Evolutionary conservation across 2,329 filamentous ascomycete genomes (phyloP).

Genomic region (Arthrobotrys sphaeroides): DNA sequence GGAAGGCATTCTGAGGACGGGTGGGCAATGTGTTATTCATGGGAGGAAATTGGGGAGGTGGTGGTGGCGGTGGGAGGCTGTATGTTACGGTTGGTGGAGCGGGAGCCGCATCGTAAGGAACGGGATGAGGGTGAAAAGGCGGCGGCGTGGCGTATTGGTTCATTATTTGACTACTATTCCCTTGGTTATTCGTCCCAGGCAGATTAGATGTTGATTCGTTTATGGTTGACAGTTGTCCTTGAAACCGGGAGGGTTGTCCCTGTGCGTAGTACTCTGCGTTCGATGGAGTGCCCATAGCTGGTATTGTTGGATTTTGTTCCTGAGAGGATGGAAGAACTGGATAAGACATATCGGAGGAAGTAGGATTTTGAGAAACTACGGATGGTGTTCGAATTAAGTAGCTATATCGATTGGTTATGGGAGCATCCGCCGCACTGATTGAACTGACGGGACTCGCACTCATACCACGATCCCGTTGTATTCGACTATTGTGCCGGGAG

Average conservation of each 20-base stretch:
- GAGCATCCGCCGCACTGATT: slow-evolving; percentile 36
- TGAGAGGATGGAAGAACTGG: slow-evolving; percentile 21
- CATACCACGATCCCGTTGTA: slow-evolving; percentile 51
- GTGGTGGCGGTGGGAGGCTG: slow-evolving; percentile 3
- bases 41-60: slow-evolving; percentile 9
- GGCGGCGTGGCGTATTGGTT: not conserved
- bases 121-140: not conserved
- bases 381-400: slow-evolving; percentile 45
- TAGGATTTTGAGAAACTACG: slow-evolving; percentile 33
- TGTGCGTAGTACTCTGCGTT: slow-evolving; percentile 2
- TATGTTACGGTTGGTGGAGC: slow-evolving; percentile 20
- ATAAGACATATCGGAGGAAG: slow-evolving; percentile 28
- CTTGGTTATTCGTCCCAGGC: not conserved
- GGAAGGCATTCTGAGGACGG: slow-evolving; percentile 32
- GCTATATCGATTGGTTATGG: slow-evolving; percentile 43
- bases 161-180: not conserved
- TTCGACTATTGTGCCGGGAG: slow-evolving; percentile 49
- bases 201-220: slow-evolving; percentile 44
- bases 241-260: slow-evolving; percentile 20
- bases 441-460: slow-evolving; percentile 52
- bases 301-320: slow-evolving; percentile 10
- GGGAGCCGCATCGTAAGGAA: too few species aligned
- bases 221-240: slow-evolving; percentile 25
- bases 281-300: slow-evolving; percentile 31
- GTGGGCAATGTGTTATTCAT: slow-evolving; percentile 16